Base-by-base conservation (phyloP, 2,329 filamentous ascomycete genomes). In the Fonsecaea monophora region DNA sequence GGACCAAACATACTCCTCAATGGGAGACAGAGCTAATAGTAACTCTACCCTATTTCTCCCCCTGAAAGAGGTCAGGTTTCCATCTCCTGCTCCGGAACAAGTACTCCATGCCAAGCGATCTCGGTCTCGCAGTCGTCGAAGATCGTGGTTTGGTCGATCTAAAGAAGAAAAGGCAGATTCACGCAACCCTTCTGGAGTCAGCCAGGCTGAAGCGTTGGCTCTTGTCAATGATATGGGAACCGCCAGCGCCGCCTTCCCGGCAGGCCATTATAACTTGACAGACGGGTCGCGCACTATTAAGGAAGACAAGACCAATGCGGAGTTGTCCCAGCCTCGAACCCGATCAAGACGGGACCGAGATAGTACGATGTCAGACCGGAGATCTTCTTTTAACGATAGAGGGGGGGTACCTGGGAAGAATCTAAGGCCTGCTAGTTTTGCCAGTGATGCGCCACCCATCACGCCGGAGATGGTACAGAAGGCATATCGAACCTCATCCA, bases 351-450 rank as follows among this genome's bases (percentile, higher is more conserved):
- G 65, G 37, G 66, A 71, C 50, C 67, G 65, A 32, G 64, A 64
- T 9, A 50, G 37, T 32, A 34, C 30, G 21, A 54, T 50, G 9
- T 35, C 55, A 35, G 34, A 61, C 15, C 65, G 67, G 50, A 65
- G 53, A 32, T 37, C 55, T n/a, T 70, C 65, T 9, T 70, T 72
- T 56, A 71, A 73, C 34, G 72, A 72, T 42, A 65, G 71, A 64
- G 68, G 68, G 54, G 71, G 71, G 37, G 68, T 72, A 58, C 69
- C 72, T 30, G 69, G 71, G 12, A 72, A 65, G 53, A 64, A 66
- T 35, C 48, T 69, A 13, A 64, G 69, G 54, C 64, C 69, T 12
- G 62, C 66, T 32, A 67, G 70, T 64, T 56, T 69, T 34, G 60
- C 62, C 15, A 55, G 42, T 48, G 68, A 71, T 59, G 69, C 69